Base-by-base conservation (phyloP, 148 eudicot species). In the Agrostemma githago region DNA sequence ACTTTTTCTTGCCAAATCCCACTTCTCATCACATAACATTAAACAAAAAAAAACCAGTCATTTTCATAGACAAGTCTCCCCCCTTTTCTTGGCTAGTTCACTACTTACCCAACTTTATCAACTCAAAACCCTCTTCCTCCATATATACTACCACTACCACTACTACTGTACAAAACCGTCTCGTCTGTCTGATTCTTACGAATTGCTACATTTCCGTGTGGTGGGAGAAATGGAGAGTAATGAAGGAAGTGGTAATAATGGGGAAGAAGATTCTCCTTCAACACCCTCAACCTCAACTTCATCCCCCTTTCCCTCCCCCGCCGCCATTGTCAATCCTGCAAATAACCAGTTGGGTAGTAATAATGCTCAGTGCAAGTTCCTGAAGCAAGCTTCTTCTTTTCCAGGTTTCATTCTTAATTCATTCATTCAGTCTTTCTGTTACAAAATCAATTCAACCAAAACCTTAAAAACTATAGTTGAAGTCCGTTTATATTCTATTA, bases 261-360 rank as follows among this genome's bases (percentile, higher is more conserved):
- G 76, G 69, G 85, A 81, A 48, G 85, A 66, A 48, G 85, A 66
- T 14, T 85, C 87, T 5, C 81, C 82, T 61, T 86, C 88, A 2
- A 80, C 87, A 7, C 80, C 84, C 72, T 86, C 85, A 20, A 38
- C 84, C 72, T 86, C 85, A 20, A 38, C 80, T 62, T 74, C 73
- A 59, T 83, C 87, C 82, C 80, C 78, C 48, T 76, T 71, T 51
- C 74, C 71, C 21, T 84, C 82, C 37, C 68, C 84, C 54, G 61
- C 82, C 67, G 79, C 80, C 41, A 26, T 26, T 26, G 64, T 63
- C 37, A 78, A 76, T 53, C 72, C 67, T 60, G 73, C 78, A 26
- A 26, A 26, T 41, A 74, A 84, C 20, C 75, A 73, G 62, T 72
- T 76, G 72, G 85, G 75, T 71, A 26, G 34, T 26, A 26, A 26